Evolutionary conservation across 768 basidiomycete genomes (phyloP), one percentile per base, ranked within the genome.

Genomic region (Hygrophorus russula): DNA sequence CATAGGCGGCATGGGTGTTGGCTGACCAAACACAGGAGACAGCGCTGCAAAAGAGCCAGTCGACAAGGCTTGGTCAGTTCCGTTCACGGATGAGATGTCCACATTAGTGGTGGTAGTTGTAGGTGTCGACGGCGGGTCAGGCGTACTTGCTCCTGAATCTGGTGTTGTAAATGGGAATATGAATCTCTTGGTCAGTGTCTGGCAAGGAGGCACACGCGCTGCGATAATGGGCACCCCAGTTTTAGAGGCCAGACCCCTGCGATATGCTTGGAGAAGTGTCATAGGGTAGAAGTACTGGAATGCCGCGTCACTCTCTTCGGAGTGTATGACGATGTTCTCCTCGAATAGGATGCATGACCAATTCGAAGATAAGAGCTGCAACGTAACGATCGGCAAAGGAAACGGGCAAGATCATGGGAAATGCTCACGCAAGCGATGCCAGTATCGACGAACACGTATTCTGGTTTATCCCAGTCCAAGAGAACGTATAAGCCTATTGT

Each of bases 261-360:
- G 57, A 41, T 68, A 65, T 14, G 50, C 51, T 20, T 57, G 57
- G 1, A 74, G 58, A 1, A 72, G 53, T 2, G 65, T 57, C 4
- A 73, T 52, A 1, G 82, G 80, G 52, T 82, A 85, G 52, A 82
- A 82, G 51, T 82, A 71, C 56, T 84, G 82, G 45, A 62, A 74
- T 0, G 80, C 81, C 3, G 68, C 68, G 6, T 77, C 74, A 41
- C 70, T 71, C 56, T 82, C 80, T 59, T 84, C 82, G 30, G 74
- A 80, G 51, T 85, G 82, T 30, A 85, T 80, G 29, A 83, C 80
- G 46, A 85, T 80, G 48, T 80, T 71, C 27, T 56, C 51, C 49
- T 83, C 70, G 52, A 71, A 74, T 8, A 83, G 58, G 37, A 83
- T 83, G 52, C 82, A 85, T 17, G 80, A 82, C 82, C 82, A 85